A percentile compares a stretch with the other conserved stretches of the same genome.
Conservation (phyloP, 1,284 basidiomycete species). For the Ceratobasidium papillatum region DNA sequence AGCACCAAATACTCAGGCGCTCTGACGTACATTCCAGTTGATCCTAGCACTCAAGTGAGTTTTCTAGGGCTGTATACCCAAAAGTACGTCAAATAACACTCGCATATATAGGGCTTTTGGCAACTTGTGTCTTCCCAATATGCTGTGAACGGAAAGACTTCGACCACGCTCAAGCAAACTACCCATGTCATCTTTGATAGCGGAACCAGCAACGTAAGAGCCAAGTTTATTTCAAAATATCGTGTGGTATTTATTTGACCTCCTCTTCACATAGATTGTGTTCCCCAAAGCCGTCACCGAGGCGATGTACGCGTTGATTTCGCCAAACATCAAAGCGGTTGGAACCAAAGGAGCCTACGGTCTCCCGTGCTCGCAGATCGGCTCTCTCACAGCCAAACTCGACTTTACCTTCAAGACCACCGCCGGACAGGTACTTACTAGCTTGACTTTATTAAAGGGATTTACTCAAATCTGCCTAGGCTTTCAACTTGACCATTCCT, state of each 20-base stretch:
- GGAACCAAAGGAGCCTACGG: conserved; percentile 62
- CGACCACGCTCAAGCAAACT: conserved; percentile 53
- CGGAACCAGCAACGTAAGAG: conserved; percentile 63
- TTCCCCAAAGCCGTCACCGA: conserved; percentile 56
- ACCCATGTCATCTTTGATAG: conserved; percentile 65
- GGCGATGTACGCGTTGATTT: conserved; percentile 66
- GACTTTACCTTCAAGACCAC: conserved; percentile 62
- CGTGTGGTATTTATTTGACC: not conserved
- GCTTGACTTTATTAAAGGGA: not conserved
- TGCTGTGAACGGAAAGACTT: conserved; percentile 63
- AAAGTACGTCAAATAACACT: not conserved
- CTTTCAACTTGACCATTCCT: conserved; percentile 65
- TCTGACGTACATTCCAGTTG: conserved; percentile 56
- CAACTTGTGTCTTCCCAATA: conserved; percentile 57
- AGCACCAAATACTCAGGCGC: conserved; percentile 60
- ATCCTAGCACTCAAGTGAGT: conserved; percentile 48
- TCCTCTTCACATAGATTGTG: not conserved
- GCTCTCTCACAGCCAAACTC: conserved; percentile 60
- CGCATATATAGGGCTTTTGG: conserved; percentile 54
- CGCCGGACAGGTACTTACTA: conserved; percentile 48
- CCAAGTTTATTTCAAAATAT: conserved; percentile 49
- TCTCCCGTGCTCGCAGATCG: conserved; percentile 60
- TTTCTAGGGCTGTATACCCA: not conserved
- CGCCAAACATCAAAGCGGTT: conserved; percentile 62
- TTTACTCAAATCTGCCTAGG: conserved; percentile 24